Conservation (phyloP, 176 grass and related monocot genomes). For the Aegilops sharonensis region DNA sequence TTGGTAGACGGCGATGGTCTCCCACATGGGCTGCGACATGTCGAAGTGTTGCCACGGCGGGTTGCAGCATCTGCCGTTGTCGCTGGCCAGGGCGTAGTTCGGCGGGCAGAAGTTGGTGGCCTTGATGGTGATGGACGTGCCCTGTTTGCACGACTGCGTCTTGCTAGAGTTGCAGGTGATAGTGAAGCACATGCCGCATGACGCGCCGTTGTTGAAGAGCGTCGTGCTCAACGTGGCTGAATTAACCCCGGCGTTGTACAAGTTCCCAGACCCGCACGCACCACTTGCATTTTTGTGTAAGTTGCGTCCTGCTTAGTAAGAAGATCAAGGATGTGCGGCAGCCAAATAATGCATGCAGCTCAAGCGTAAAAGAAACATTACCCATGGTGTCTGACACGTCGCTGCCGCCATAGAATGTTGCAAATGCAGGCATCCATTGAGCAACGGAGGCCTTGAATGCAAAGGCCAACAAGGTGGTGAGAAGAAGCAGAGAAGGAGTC, state of each 20-base stretch:
- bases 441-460: neutral
- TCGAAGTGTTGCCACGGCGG: conserved; percentile 59
- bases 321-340: too few relatives aligned
- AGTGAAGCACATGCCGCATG: too few relatives aligned
- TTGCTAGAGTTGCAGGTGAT: too few relatives aligned
- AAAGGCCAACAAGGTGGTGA: neutral
- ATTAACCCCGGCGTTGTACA: too few relatives aligned
- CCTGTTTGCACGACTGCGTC: too few relatives aligned
- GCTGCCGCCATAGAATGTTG: neutral
- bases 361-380: neutral
- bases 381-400: neutral
- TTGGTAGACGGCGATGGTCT: conserved; percentile 29
- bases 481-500: neutral
- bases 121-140: conserved; percentile 30
- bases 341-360: too few relatives aligned
- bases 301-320: too few relatives aligned
- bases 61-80: conserved; percentile 77
- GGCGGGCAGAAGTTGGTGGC: conserved; percentile 65
- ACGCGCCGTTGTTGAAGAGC: too few relatives aligned
- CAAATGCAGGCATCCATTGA: neutral
- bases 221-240: too few relatives aligned
- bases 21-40: conserved; percentile 66
- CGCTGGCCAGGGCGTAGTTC: conserved; percentile 45
- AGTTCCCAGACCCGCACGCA: too few relatives aligned
- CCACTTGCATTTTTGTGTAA: too few relatives aligned